phyloP scores from a whole-genome alignment of 306 rosid genomes.

The Lathyrus sativus region DNA sequence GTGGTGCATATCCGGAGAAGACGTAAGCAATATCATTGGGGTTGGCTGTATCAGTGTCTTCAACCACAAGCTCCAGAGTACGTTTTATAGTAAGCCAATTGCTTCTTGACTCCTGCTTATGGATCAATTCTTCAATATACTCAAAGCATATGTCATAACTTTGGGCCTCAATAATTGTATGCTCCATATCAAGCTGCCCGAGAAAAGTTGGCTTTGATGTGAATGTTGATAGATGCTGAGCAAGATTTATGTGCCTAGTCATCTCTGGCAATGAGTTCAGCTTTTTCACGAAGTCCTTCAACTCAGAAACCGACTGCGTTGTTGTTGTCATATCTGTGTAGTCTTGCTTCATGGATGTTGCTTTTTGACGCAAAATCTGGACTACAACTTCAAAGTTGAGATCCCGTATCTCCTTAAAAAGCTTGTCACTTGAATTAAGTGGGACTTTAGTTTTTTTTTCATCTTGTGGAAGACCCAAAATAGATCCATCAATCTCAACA shows the following conservation, averaged over 20 bases:
- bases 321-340: conserved; percentile 87
- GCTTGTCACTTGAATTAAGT: conserved; percentile 99
- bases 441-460: conserved; percentile 95
- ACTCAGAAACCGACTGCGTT: conserved; percentile 89
- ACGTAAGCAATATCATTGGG: conserved; percentile 92
- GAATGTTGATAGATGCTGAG: conserved; percentile 81
- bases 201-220: conserved; percentile 92
- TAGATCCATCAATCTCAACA: conserved; percentile 87
- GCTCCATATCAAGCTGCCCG: conserved; percentile 97
- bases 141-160: conserved; percentile 95
- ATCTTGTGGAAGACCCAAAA: conserved; percentile 89
- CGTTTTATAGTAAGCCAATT: conserved; percentile 90
- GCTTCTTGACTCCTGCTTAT: conserved; percentile 92
- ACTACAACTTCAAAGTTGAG: conserved; percentile 98
- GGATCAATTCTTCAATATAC: conserved; percentile 94
- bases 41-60: conserved; percentile 89
- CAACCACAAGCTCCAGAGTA: conserved; percentile 92
- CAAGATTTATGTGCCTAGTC: conserved; percentile 97
- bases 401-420: conserved; percentile 94
- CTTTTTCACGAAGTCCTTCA: conserved; percentile 97
- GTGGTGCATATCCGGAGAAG: conserved; percentile 99
- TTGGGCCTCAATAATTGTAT: conserved; percentile 87
- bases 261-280: conserved; percentile 95
- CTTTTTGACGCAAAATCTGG: conserved; percentile 99
- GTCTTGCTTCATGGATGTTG: conserved; percentile 97